These are phyloP conservation scores for Chytriomyces confervae DNA, from an alignment of 192 early-diverging fungal species.

Conservation along the genomic window DNA sequence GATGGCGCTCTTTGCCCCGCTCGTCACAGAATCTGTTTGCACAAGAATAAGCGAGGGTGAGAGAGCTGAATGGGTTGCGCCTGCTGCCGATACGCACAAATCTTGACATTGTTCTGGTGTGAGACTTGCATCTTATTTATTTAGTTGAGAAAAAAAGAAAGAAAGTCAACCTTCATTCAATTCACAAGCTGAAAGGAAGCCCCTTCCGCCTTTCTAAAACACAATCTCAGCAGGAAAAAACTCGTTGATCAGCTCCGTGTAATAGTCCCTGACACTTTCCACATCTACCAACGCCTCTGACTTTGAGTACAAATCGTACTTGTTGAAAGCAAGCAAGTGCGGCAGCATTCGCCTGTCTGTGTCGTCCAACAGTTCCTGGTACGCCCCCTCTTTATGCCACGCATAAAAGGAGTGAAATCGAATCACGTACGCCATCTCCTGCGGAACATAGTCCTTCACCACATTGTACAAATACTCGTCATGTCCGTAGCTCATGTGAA, in stretches of 20 bases:
- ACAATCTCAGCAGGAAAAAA: constrained; percentile 51
- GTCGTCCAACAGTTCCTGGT: constrained; percentile 52
- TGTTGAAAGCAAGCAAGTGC: constrained; percentile 56
- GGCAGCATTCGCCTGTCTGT: constrained; percentile 49
- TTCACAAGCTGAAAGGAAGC: background rate
- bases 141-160: constrained; percentile 8
- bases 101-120: constrained; percentile 93
- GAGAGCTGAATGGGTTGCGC: constrained; percentile 54
- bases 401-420: constrained; percentile 62
- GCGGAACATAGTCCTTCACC: constrained; percentile 46
- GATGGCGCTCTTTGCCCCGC: constrained; percentile 66
- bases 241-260: constrained; percentile 51
- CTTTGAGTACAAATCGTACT: constrained; percentile 64
- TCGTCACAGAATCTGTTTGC: constrained; percentile 63
- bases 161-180: background rate
- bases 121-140: constrained; percentile 69
- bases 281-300: constrained; percentile 46
- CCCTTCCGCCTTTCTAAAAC: constrained; percentile 40
- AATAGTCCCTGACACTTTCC: constrained; percentile 46
- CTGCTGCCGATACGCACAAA: constrained; percentile 59
- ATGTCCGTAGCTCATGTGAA: constrained; percentile 59
- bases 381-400: constrained; percentile 47
- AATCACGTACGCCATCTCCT: constrained; percentile 52
- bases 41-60: constrained; percentile 41
- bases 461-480: constrained; percentile 64